A percentile compares a stretch with the other conserved stretches of the same genome.
Evolutionary conservation across 306 rosid species (phyloP).

Genomic region (Trifolium subterraneum): DNA sequence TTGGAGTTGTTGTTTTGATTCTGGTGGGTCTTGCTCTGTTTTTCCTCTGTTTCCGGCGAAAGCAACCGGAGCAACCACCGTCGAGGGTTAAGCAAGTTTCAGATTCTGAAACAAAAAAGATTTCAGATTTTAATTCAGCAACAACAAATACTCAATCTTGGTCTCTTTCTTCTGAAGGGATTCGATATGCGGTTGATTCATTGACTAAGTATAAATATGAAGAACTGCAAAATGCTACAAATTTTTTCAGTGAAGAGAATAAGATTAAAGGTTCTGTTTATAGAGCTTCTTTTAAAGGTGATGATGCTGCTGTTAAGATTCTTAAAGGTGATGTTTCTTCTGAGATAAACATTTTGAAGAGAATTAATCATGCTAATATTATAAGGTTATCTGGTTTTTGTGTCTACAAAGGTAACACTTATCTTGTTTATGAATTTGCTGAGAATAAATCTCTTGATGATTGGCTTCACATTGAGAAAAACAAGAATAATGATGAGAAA

Average conservation of each 20-base stretch:
- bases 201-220: slow-evolving; percentile 54
- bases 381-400: slow-evolving; percentile 81
- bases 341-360: slow-evolving; percentile 70
- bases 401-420: slow-evolving; percentile 62
- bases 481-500: no score
- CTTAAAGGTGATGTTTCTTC: slow-evolving; percentile 65
- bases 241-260: slow-evolving; percentile 56
- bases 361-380: slow-evolving; percentile 71
- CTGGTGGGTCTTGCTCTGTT: slow-evolving; percentile 34
- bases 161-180: slow-evolving; percentile 55
- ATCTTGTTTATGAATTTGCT: slow-evolving; percentile 78
- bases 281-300: slow-evolving; percentile 67
- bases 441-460: slow-evolving; percentile 59
- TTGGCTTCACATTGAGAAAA: slow-evolving; percentile 53
- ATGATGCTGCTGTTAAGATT: slow-evolving; percentile 75
- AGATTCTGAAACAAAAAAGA: slow-evolving; percentile 24
- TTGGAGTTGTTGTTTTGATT: slow-evolving; percentile 50
- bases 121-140: slow-evolving; percentile 4
- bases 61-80: not conserved
- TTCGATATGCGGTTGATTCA: slow-evolving; percentile 64
- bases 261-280: slow-evolving; percentile 66
- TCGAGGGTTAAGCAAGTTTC: not conserved
- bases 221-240: slow-evolving; percentile 58
- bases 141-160: slow-evolving; percentile 26
- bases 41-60: slow-evolving; percentile 37